Evolutionary conservation across 495 filamentous ascomycete genomes (phyloP).

Genomic region (Penicillium paradoxum): DNA sequence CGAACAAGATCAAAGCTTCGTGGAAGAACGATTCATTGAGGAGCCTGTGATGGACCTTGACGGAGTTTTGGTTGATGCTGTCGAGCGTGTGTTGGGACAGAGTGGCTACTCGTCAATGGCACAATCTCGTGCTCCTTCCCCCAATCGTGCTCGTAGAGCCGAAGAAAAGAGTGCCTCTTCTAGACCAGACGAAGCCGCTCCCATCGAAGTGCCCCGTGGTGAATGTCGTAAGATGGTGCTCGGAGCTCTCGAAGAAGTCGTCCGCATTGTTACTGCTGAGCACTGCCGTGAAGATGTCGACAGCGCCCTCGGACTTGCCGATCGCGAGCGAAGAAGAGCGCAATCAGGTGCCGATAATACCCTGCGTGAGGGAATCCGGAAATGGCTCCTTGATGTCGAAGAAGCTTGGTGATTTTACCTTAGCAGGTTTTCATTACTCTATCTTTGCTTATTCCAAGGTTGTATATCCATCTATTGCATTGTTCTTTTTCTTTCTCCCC

Average conservation of each 20-base stretch:
- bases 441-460: neutral
- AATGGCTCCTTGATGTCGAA: conserved; percentile 59
- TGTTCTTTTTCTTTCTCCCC: conserved; percentile 4
- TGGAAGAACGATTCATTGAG: conserved; percentile 66
- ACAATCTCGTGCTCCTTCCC: conserved; percentile 43
- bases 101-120: conserved; percentile 46
- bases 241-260: conserved; percentile 60
- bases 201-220: conserved; percentile 49
- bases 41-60: conserved; percentile 73
- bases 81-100: conserved; percentile 67
- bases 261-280: conserved; percentile 55
- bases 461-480: conserved; percentile 1
- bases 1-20: conserved; percentile 23
- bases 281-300: conserved; percentile 44
- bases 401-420: conserved; percentile 35
- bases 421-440: neutral
- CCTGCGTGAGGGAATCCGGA: conserved; percentile 58
- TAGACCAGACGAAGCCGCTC: conserved; percentile 26
- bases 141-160: conserved; percentile 32
- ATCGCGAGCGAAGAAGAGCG: conserved; percentile 34
- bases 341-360: conserved; percentile 48
- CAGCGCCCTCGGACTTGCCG: conserved; percentile 29
- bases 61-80: conserved; percentile 66
- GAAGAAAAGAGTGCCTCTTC: conserved; percentile 23
- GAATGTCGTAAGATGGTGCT: conserved; percentile 60